Base-by-base conservation (phyloP, 1,284 basidiomycete genomes). In the Ceratobasidium sp. region DNA sequence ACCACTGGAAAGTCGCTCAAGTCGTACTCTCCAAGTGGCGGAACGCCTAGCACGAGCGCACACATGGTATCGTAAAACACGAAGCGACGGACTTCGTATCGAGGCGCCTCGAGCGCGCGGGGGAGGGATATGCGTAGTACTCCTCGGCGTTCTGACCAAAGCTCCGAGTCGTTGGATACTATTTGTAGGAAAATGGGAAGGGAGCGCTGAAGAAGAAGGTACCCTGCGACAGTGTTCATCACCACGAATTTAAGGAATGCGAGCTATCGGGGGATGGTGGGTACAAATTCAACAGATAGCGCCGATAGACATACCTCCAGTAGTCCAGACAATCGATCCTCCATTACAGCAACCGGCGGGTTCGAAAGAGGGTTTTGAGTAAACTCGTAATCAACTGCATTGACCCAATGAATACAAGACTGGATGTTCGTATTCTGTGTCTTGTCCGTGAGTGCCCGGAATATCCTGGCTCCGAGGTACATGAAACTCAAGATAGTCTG, bases 381-480 rank as follows among this genome's bases (percentile, higher is more conserved):
- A 6, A 20, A 7, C 22, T n/a, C 42, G 17, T 45, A 5, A 17
- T 45, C 17, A 15, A 20, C 4, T 15, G 17, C 17, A 6, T 15
- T 45, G 27, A 65, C 22, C 50, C 38, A 54, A 5, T 47, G 62
- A 20, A n/a, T 17, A 32, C 25, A 65, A 5, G 13, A 8, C n/a
- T 29, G 22, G 13, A 54, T 31, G 38, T 22, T 35, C 12, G 35
- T 38, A 13, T 54, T 13, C 6, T 42, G 49, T 31, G 32, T 15
- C 27, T 53, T 65, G 47, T 32, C 29, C 6, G n/a, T 32, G 15
- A 29, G 49, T 27, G 10, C 25, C 22, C 22, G 22, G 38, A 54
- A 65, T 17, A 65, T 29, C 25, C 43, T 35, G 13, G 62, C 62
- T 22, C 62, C 62, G 29, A 54, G 34, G 20, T 54, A 65, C 62